Base-by-base conservation (phyloP, 106 monocot species). In the Platanthera guangdongensis region DNA sequence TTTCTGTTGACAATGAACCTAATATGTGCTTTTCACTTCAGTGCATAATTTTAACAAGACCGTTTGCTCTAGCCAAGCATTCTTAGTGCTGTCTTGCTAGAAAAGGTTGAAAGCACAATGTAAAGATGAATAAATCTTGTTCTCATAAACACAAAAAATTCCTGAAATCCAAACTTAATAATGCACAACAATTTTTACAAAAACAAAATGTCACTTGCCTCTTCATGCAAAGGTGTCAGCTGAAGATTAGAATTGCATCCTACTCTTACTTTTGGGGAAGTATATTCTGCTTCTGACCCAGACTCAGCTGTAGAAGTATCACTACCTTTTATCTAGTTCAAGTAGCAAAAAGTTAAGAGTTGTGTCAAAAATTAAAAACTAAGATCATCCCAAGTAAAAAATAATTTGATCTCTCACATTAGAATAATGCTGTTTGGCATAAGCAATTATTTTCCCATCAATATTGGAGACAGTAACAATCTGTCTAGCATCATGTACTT, bases 401-500 rank as follows among this genome's bases (percentile, higher is more conserved):
- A 71, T 15, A n/a, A 45, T 11, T 63, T 14, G 15, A 11, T 50
- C 12, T 14, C 77, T 71, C 51, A 82, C 82, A 60, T 9, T 72
- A 47, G 82, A 51, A 49, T 82, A 73, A 13, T 53, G 78, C 57
- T 79, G 86, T 52, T 86, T 86, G 60, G 86, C 79, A 82, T 86
- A 82, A 74, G 82, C 82, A 77, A 82, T 79, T 4, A 80, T 86
- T 49, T 82, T 86, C 53, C 80, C 82, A 15, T 86, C 86, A 47
- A 67, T 70, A 71, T 80, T 86, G 12, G 82, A 86, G 22, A 86
- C 82, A 13, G 82, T 86, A 53, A 86, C 79, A 65, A 86, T 86
- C 68, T 86, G 79, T 32, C 86, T 82, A 8, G 82, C 82, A 86
- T 63, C 79, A 60, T 75, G 82, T 9, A 72, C 86, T 86, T 82